Percentiles rank a stretch among this genome's conserved stretches.
Evolutionary conservation across 2,329 filamentous ascomycete genomes (phyloP).

Genomic region (Hypoxylon sp.): DNA sequence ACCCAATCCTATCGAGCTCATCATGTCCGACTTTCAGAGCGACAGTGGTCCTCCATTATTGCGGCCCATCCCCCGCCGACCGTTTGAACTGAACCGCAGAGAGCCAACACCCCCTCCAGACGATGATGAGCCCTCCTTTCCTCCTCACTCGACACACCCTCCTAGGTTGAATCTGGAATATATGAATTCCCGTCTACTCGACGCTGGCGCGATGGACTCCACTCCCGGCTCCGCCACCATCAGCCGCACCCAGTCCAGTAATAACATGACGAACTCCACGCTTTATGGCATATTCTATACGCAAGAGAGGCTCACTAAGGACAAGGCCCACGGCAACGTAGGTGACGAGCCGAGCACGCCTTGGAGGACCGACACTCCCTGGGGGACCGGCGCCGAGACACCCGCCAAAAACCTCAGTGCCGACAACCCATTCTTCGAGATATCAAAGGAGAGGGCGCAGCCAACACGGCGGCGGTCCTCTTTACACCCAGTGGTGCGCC

Average conservation of each 20-base stretch:
- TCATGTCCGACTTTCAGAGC: conserved; percentile 50
- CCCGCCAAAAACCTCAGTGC: conserved; percentile 63
- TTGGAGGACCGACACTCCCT: conserved; percentile 82
- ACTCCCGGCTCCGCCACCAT: conserved; percentile 56
- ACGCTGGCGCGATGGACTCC: conserved; percentile 39
- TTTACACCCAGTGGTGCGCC: conserved; percentile 47
- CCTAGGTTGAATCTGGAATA: conserved; percentile 57
- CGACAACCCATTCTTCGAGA: conserved; percentile 46
- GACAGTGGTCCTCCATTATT: conserved; percentile 66
- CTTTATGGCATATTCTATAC: conserved; percentile 88
- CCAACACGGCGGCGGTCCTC: conserved; percentile 55
- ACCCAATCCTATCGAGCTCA: not conserved
- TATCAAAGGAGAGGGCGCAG: conserved; percentile 49
- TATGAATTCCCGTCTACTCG: conserved; percentile 52
- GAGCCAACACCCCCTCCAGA: conserved; percentile 58
- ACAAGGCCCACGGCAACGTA: conserved; percentile 53
- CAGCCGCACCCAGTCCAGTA: conserved; percentile 79
- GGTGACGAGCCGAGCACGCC: conserved; percentile 71
- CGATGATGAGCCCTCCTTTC: conserved; percentile 51
- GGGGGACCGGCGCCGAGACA: conserved; percentile 81
- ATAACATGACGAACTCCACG: conserved; percentile 90
- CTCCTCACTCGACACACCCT: conserved; percentile 60
- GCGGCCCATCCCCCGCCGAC: conserved; percentile 77
- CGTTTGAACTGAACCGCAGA: conserved; percentile 72
- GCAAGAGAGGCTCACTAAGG: conserved; percentile 68